Base-by-base conservation (phyloP, 2,329 filamentous ascomycete genomes). In the Cercospora janseana region DNA sequence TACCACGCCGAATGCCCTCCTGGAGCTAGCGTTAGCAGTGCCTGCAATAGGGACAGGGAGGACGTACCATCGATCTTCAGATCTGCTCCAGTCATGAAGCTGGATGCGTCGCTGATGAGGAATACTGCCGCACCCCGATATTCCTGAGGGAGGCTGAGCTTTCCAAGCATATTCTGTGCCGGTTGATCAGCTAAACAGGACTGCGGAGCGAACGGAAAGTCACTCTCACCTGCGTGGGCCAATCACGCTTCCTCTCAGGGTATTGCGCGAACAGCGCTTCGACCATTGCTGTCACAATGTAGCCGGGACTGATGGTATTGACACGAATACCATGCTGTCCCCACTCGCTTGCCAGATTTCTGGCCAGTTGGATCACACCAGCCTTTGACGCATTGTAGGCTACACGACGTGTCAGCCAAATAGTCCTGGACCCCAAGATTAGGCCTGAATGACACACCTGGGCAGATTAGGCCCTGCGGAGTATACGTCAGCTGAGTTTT, bases 241-340 rank as follows among this genome's bases (percentile, higher is more conserved):
- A 95, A 53, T 83, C 79, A n/a, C 66, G 63, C 49, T 62, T 66
- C 24, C 72, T 76, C 62, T 90, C 86, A 0, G 89, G 89, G 58
- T 81, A 87, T 56, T 86, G 77, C 57, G 83, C 77, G 63, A 95
- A 93, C 24, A 95, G 79, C 51, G 81, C 79, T 66, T 88, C 81
- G 1, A 92, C 87, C 90, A 95, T 95, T 16, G 85, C 81, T 1
- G 87, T 90, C 16, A 86, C 79, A 63, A 90, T 88, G 66, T 90
- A 89, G 29, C 88, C 87, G 0, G 88, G 87, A 15, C 84, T 88
- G 56, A 93, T 80, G 10, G 85, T 89, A 72, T 93, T 92, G 54
- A 92, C 55, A 2, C 87, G 80, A 62, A 93, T 91, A 28, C 81
- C 82, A 66, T 86, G 70, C 59, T 75, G 68, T 38, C 85, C 86